Evolutionary conservation across 2,329 filamentous ascomycete species (phyloP).

Genomic region (Arthroderma sp.): DNA sequence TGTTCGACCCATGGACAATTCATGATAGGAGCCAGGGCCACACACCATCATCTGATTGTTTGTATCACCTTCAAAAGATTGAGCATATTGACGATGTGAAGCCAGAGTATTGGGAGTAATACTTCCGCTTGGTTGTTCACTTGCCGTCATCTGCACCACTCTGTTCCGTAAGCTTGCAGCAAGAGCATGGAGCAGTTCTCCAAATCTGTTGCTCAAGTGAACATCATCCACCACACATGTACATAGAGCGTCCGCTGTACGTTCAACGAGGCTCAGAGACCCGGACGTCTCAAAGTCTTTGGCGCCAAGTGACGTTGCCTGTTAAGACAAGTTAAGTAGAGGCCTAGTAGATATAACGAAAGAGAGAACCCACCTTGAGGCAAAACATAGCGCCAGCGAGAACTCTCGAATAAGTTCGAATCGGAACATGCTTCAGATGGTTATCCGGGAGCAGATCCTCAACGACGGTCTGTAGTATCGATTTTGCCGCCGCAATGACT

Average conservation of each 20-base stretch:
- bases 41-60: slow-evolving; percentile 3
- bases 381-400: slow-evolving; percentile 46
- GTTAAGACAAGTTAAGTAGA: slow-evolving; percentile 2
- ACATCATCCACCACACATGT: slow-evolving; percentile 48
- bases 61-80: slow-evolving; percentile 8
- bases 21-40: slow-evolving; percentile 7
- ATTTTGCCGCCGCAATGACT: slow-evolving; percentile 43
- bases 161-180: slow-evolving; percentile 14
- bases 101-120: slow-evolving; percentile 12
- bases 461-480: slow-evolving; percentile 41
- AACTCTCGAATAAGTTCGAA: slow-evolving; percentile 47
- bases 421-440: slow-evolving; percentile 43
- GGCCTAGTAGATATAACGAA: not conserved
- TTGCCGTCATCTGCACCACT: slow-evolving; percentile 10
- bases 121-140: slow-evolving; percentile 11
- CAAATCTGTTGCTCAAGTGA: slow-evolving; percentile 55
- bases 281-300: slow-evolving; percentile 43
- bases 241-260: slow-evolving; percentile 41
- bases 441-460: slow-evolving; percentile 42
- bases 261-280: slow-evolving; percentile 40
- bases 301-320: slow-evolving; percentile 45
- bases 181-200: slow-evolving; percentile 15
- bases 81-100: slow-evolving; percentile 8
- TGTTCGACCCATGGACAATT: slow-evolving; percentile 1
- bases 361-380: slow-evolving; percentile 33